A percentile compares a stretch with the other conserved stretches of the same genome.
Evolutionary conservation across 139 green algal genomes (phyloP).

Genomic region (Closterium sp.): DNA sequence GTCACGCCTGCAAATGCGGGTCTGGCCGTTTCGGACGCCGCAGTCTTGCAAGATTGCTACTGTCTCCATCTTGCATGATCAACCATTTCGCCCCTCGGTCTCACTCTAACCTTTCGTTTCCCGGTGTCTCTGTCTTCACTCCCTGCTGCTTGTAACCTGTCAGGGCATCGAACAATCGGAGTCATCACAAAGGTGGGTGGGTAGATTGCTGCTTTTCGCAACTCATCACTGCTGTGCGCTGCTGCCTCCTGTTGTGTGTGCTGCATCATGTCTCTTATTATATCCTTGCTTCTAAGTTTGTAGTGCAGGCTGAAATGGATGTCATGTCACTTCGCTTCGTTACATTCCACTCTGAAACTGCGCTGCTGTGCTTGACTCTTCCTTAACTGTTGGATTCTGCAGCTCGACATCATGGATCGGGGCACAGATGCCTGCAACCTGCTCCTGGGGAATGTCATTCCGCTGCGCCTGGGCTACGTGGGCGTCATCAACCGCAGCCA

Average conservation of each 20-base stretch:
- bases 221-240: neutral
- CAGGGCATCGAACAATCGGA: constrained; percentile 58
- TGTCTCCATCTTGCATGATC: constrained; percentile 69
- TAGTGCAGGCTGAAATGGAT: too few species aligned
- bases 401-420: constrained; percentile 98
- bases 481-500: constrained; percentile 83
- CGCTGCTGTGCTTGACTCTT: neutral
- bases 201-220: neutral
- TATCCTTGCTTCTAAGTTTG: too few species aligned
- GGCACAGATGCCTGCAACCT: constrained; percentile 84
- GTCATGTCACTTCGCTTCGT: too few species aligned
- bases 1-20: constrained; percentile 95
- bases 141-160: neutral
- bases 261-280: neutral
- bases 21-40: constrained; percentile 87
- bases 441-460: constrained; percentile 82
- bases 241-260: neutral
- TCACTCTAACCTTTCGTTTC: neutral
- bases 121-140: neutral
- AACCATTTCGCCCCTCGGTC: too few species aligned
- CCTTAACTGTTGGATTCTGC: constrained; percentile 52
- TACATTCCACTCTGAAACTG: too few species aligned
- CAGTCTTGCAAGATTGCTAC: constrained; percentile 83
- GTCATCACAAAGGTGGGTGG: constrained; percentile 55
- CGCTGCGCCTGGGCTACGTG: constrained; percentile 88